Evolutionary conservation across 2,329 filamentous ascomycete species (phyloP), one percentile per base, ranked within the genome.

Genomic region (Hymenoscyphus albidus): DNA sequence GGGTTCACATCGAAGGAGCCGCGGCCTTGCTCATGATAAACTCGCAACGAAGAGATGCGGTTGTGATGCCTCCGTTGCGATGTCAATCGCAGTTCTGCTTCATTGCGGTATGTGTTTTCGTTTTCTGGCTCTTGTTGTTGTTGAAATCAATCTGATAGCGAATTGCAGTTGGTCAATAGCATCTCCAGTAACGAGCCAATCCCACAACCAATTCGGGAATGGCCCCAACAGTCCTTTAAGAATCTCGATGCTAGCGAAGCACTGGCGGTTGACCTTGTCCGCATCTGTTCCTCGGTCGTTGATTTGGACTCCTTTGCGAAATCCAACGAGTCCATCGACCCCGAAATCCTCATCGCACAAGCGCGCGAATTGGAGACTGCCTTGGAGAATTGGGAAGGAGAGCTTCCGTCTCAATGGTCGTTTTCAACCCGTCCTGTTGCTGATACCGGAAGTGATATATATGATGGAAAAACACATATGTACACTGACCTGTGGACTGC

Each of bases 401-500:
- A 64, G 14, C 65, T 71, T 13, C 68, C 71, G 18, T 39, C 64
- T n/a, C 18, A 57, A 13, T 74, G 70, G 68, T 56, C 32, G 5
- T 70, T 67, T 59, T 54, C 42, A 4, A 62, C 57, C 3, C 27
- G 51, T 3, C 27, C 32, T 6, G 38, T 35, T 3, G 35, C 60
- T 13, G 61, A 65, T 5, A 48, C 38, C 7, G 22, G 54, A 4
- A 40, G 59, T 12, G 59, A 64, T 22, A 59, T 66, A 32, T 73
- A 64, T 32, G 54, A 68, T 3, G 65, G 62, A 5, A 51, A 65
- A 5, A 65, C 62, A 13, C 69, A 73, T 31, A n/a, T 48, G 27
- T 72, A 71, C 62, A 44, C 42, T 3, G 70, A 74, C 58, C 12
- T 68, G 4, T 72, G 73, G 72, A 64, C 61, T n/a, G 66, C 67